These are phyloP conservation scores for Aspergillus pseudoterreus DNA, from an alignment of 2,329 filamentous ascomycete species.

Conservation along the genomic window DNA sequence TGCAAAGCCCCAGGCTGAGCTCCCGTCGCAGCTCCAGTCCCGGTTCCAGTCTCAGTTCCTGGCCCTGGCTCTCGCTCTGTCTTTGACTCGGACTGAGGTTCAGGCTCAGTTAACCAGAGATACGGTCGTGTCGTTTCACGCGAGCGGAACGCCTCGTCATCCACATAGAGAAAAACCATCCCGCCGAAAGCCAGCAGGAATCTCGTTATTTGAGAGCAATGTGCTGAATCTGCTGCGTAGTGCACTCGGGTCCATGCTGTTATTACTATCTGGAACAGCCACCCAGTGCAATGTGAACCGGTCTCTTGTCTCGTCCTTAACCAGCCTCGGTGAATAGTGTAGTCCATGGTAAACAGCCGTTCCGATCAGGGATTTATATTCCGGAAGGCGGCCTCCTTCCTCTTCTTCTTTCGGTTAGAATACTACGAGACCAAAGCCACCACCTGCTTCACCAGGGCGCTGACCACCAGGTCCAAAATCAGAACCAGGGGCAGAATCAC, in stretches of 20 bases:
- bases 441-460: not conserved
- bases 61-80: not conserved
- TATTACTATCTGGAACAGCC: slow-evolving; percentile 1
- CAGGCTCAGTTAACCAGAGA: slow-evolving; percentile 13
- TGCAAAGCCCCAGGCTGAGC: not conserved
- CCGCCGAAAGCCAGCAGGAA: slow-evolving; percentile 6
- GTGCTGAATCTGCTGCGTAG: slow-evolving; percentile 3
- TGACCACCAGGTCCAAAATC: too few species aligned
- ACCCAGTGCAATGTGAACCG: slow-evolving; percentile 11
- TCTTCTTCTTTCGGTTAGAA: slow-evolving; percentile 5
- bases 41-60: not conserved
- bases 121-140: slow-evolving; percentile 10
- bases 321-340: slow-evolving; percentile 3
- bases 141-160: slow-evolving; percentile 11
- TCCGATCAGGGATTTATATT: slow-evolving; percentile 7
- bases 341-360: slow-evolving; percentile 9
- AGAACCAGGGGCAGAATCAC: too few species aligned
- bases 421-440: slow-evolving; percentile 10
- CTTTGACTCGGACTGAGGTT: not conserved
- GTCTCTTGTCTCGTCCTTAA: slow-evolving; percentile 8
- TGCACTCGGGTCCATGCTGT: slow-evolving; percentile 2
- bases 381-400: slow-evolving; percentile 2
- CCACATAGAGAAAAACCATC: slow-evolving; percentile 10
- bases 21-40: not conserved
- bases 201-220: slow-evolving; percentile 4